These are phyloP conservation scores for Pleurotus citrinopileatus DNA, from an alignment of 768 basidiomycete genomes.

Conservation along the genomic window DNA sequence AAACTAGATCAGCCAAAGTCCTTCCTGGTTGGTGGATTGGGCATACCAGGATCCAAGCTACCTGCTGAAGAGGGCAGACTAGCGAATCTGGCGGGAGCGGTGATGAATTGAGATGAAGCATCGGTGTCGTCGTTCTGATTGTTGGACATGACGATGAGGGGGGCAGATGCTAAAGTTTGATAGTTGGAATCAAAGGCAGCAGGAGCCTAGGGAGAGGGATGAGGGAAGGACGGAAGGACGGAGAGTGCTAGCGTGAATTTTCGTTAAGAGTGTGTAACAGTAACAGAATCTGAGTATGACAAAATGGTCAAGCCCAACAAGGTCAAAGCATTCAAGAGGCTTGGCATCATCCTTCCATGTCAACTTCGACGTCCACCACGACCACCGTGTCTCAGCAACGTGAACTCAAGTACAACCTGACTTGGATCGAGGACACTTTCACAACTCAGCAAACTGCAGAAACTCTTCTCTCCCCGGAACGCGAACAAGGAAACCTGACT, in stretches of 20 bases:
- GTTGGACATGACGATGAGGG: not conserved
- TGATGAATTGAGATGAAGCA: constrained; percentile 7
- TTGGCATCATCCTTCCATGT: not conserved
- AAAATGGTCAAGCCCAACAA: not conserved
- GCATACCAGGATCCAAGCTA: constrained; percentile 22
- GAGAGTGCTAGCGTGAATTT: not conserved
- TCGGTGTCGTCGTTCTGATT: constrained; percentile 2
- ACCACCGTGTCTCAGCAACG: not conserved
- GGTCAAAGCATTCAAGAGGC: not conserved
- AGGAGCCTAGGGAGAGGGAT: constrained; percentile 29
- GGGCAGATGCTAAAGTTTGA: not conserved
- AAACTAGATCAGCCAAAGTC: constrained; percentile 10
- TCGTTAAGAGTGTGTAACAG: no score
- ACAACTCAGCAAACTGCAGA: constrained; percentile 36
- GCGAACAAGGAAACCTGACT: constrained; percentile 47
- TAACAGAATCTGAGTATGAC: not conserved
- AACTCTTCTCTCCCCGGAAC: constrained; percentile 49
- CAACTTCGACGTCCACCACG: not conserved
- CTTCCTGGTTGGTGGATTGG: constrained; percentile 7
- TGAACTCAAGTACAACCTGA: constrained; percentile 9
- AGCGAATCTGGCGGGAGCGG: constrained; percentile 3
- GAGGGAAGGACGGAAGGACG: not conserved
- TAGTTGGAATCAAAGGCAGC: constrained; percentile 26
- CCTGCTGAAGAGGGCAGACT: constrained; percentile 5
- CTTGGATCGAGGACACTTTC: constrained; percentile 44